Evolutionary conservation across 257 asterid species (phyloP), one percentile per base, ranked within the genome.

Genomic region (Solanum acaule): DNA sequence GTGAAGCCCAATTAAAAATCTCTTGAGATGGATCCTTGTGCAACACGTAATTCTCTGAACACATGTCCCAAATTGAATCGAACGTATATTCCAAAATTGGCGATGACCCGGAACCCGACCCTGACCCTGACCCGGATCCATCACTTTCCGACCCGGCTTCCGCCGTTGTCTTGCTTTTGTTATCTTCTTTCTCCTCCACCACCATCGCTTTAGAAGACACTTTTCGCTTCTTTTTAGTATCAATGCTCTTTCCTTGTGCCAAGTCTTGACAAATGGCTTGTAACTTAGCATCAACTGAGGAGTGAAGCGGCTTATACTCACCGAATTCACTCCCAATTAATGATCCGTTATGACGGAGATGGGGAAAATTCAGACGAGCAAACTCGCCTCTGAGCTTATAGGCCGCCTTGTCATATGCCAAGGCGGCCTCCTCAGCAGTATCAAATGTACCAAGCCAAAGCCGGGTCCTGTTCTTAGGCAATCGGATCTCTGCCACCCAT

Each of bases 261-360:
- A 97, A 87, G 16, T 88, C 90, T 88, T 91, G 93, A 91, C 99
- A 97, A 52, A 97, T 96, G 29, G 94, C 93, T 29, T 94, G 90
- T 31, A 97, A 89, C 90, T 95, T 97, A 44, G 98, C 99, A 88
- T 96, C 98, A 25, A 97, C 99, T 61, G 90, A 90, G 91, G 98
- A 96, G 37, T 95, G 99, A 86, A 97, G 94, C 0, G 99, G 98
- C 91, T 92, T 92, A 93, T 92, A 95, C 91, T 94, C 98, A n/a
- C 96, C 99, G 81, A 93, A 93, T 40, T 94, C 96, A 10, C 94
- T 96, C 86, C 94, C 95, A 84, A 93, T 87, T 88, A 90, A 92
- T 42, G 98, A 92, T 10, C 99, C 98, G 13, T 67, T 92, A 86
- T 96, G 98, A 68, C 96, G 96, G 88, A 97, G 95, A 86, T 97